Base-by-base conservation (phyloP, 345 rosid species). In the Pseudoturritis turrita region DNA sequence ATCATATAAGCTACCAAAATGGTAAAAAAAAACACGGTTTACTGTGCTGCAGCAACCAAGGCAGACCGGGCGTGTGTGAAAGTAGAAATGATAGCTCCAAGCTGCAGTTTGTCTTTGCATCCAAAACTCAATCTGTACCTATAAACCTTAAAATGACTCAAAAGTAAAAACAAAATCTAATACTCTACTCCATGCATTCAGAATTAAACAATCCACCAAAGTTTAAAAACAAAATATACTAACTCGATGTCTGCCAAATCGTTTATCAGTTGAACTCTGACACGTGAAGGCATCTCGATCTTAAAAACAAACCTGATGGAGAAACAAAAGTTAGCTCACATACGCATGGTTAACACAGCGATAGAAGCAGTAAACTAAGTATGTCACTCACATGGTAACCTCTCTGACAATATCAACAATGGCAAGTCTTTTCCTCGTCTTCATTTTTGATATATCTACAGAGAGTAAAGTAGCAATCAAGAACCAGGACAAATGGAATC, bases 171-270 rank as follows among this genome's bases (percentile, higher is more conserved):
- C 12, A 41, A n/a, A 37, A 62, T 25, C 53, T 65, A 36, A 35
- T 26, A 49, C 12, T 7, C 39, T 55, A 60, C 50, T 22, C 14
- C 25, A 72, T 28, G 37, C 15, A 62, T 8, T 35, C 22, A 52
- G 7, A 71, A 47, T 2, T 41, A 10, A 58, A 35, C 47, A 57
- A 43, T 15, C 14, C 19, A 13, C 40, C 33, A 25, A 36, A 36
- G 17, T 52, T 63, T 31, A 1, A 17, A 18, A 31, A 40, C 49
- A 65, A 11, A 37, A 37, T 21, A 51, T 19, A 83, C 91, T 74
- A 79, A 89, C 96, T 95, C 99, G 15, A 95, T 88, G 79, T 91
- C 96, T 60, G 98, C 98, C 81, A 95, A 56, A 81, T 88, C 94
- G 71, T 95, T 86, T 33, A 95, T 88, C 83, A 95, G 83, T 70